Evolutionary conservation across 2,329 filamentous ascomycete genomes (phyloP).

Genomic region (Fusarium equiseti): DNA sequence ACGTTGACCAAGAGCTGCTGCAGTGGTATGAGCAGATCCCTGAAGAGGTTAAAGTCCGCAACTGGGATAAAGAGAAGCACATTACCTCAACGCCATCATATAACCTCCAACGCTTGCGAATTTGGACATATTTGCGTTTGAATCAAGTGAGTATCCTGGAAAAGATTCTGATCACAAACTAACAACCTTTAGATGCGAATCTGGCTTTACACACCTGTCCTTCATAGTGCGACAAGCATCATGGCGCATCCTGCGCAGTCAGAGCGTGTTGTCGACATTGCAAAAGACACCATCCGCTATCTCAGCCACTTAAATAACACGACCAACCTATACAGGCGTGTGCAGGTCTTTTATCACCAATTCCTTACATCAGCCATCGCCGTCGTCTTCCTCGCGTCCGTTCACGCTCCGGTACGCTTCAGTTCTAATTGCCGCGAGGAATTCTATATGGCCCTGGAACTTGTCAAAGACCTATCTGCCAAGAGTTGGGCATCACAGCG

Average conservation of each 20-base stretch:
- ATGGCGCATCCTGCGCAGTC: slow-evolving; percentile 80
- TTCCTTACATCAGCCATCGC: slow-evolving; percentile 81
- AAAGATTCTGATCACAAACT: neutral
- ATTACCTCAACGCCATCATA: slow-evolving; percentile 70
- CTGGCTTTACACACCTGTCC: slow-evolving; percentile 86
- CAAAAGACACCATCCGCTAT: slow-evolving; percentile 81
- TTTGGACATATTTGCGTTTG: slow-evolving; percentile 86
- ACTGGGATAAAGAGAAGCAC: slow-evolving; percentile 66
- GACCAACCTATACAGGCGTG: slow-evolving; percentile 76
- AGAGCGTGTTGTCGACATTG: slow-evolving; percentile 78
- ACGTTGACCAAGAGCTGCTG: slow-evolving; percentile 84
- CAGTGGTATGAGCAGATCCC: slow-evolving; percentile 87
- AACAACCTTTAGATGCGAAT: slow-evolving; percentile 73
- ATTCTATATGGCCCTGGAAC: slow-evolving; percentile 81
- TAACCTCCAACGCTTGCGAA: slow-evolving; percentile 78
- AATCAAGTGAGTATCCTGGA: slow-evolving; percentile 70
- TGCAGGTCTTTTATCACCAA: slow-evolving; percentile 84
- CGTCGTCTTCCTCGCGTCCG: slow-evolving; percentile 80
- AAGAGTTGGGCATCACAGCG: slow-evolving; percentile 79
- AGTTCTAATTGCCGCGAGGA: slow-evolving; percentile 76
- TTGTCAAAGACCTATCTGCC: slow-evolving; percentile 78
- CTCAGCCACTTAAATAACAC: slow-evolving; percentile 78
- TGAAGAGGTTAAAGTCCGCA: slow-evolving; percentile 68
- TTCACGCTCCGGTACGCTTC: slow-evolving; percentile 79
- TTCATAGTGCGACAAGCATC: slow-evolving; percentile 88